phyloP scores from a whole-genome alignment of 2,329 filamentous ascomycete genomes.

The Neopestalotiopsis rosae region DNA sequence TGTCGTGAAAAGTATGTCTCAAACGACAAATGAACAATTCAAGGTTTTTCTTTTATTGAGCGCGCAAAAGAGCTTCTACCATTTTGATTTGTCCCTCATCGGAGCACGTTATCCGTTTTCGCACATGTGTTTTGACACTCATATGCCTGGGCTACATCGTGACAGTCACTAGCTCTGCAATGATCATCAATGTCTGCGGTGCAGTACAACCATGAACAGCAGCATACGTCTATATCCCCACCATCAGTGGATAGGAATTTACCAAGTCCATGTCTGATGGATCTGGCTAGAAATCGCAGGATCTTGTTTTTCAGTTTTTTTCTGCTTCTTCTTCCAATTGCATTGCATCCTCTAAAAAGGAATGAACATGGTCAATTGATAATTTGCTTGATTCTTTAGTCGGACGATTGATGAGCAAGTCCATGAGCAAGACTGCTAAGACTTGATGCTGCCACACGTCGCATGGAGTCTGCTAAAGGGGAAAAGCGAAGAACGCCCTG shows the following conservation, averaged over 20 bases:
- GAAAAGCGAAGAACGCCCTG: no score
- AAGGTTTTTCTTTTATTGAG: not conserved
- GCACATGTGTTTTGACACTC: not conserved
- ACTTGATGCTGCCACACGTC: no score
- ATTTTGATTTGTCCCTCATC: not conserved
- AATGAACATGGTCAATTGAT: no score
- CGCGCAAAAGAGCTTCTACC: not conserved
- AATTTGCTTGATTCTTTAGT: no score
- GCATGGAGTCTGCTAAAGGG: no score
- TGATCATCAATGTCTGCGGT: not conserved
- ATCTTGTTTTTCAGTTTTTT: no score
- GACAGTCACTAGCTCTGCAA: not conserved
- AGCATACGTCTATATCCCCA: not conserved
- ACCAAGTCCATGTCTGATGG: not conserved
- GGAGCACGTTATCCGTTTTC: not conserved
- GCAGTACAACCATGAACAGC: not conserved
- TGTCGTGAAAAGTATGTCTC: not conserved
- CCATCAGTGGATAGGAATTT: not conserved
- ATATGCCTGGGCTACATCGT: not conserved
- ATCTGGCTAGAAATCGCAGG: no score
- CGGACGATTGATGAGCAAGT: no score
- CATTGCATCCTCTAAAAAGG: no score
- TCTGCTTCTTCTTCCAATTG: no score
- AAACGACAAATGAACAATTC: not conserved
- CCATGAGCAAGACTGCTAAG: no score